phyloP scores from a whole-genome alignment of 495 filamentous ascomycete species.

The Penicillium roqueforti region DNA sequence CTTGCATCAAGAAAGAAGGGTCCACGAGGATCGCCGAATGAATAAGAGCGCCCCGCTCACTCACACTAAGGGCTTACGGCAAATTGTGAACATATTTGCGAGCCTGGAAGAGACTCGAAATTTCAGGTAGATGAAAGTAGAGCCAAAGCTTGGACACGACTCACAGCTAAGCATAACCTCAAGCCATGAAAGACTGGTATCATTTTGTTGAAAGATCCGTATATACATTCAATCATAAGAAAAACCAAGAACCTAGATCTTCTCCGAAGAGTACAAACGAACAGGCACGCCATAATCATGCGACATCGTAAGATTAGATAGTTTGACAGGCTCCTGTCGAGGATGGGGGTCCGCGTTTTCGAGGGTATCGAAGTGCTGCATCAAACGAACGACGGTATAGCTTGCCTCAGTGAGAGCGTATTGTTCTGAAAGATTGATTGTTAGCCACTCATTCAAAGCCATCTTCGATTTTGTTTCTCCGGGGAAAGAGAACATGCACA shows the following conservation, averaged over 20 bases:
- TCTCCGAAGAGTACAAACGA: slow-evolving; percentile 27
- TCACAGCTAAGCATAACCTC: background rate
- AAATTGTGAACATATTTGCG: no score
- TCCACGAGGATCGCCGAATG: no score
- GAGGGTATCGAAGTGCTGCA: slow-evolving; percentile 61
- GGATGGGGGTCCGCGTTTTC: slow-evolving; percentile 36
- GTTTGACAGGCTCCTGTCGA: slow-evolving; percentile 27
- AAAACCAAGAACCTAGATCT: background rate
- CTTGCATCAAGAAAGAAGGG: no score
- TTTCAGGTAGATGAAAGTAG: no score
- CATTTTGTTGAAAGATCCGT: background rate
- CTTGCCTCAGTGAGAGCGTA: slow-evolving; percentile 78
- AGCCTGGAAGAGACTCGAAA: no score
- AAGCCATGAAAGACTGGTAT: background rate
- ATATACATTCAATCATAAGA: slow-evolving; percentile 5
- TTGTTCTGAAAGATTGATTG: slow-evolving; percentile 42
- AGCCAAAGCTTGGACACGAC: no score
- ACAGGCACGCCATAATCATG: slow-evolving; percentile 39
- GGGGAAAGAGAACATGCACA: background rate
- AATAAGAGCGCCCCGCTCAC: no score
- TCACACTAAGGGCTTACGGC: no score
- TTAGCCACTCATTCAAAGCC: background rate
- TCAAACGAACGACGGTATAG: slow-evolving; percentile 65
- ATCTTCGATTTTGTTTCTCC: background rate
- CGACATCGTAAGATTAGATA: slow-evolving; percentile 37